phyloP scores from a whole-genome alignment of 2,329 filamentous ascomycete genomes.

The Elsinoe perseae region DNA sequence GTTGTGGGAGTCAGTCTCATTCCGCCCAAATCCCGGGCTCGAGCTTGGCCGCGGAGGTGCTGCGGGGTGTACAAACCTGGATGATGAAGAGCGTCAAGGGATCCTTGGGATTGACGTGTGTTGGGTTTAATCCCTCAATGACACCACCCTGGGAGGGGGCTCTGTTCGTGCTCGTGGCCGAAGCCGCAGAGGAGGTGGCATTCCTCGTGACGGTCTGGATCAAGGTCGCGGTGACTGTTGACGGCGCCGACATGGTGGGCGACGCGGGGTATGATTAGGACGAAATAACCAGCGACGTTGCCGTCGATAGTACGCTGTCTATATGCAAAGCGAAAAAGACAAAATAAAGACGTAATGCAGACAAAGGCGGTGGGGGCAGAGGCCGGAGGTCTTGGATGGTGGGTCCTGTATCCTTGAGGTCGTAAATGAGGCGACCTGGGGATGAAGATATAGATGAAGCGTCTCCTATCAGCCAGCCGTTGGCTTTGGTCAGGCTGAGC shows the following conservation, averaged over 20 bases:
- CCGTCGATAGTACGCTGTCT: neutral
- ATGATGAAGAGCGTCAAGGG: constrained; percentile 72
- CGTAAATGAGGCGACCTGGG: neutral
- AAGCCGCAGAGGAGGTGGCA: constrained; percentile 20
- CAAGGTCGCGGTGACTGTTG: constrained; percentile 22
- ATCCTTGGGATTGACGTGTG: constrained; percentile 60
- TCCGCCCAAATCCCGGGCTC: too few species aligned
- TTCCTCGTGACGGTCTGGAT: constrained; percentile 23
- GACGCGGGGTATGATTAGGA: neutral
- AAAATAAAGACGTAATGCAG: neutral
- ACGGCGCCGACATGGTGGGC: constrained; percentile 4
- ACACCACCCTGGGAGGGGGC: constrained; percentile 57
- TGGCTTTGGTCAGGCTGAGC: neutral
- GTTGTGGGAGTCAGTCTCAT: neutral
- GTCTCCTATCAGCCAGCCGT: neutral
- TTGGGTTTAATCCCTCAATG: constrained; percentile 62
- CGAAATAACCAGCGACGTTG: neutral
- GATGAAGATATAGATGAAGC: constrained; percentile 3
- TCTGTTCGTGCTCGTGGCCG: constrained; percentile 26
- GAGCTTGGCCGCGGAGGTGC: neutral
- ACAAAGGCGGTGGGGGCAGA: neutral
- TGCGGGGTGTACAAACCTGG: constrained; percentile 43
- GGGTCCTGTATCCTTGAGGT: neutral
- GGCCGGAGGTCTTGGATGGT: neutral
- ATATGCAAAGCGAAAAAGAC: neutral